Evolutionary conservation across 345 rosid genomes (phyloP).

Genomic region (Ceriops tagal): DNA sequence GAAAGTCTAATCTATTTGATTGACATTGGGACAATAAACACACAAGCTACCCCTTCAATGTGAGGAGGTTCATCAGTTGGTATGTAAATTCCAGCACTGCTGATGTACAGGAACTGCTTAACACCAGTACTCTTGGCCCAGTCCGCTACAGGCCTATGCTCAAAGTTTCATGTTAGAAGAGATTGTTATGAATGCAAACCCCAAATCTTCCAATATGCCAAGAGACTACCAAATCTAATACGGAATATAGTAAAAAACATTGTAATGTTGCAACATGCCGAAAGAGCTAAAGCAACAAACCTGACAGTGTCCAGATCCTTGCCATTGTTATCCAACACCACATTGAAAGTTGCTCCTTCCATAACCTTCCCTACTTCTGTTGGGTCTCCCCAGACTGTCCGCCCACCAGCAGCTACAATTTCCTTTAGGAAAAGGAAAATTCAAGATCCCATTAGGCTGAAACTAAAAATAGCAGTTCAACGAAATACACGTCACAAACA

Average conservation of each 20-base stretch:
- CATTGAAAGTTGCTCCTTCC: conserved; percentile 69
- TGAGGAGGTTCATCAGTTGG: conserved; percentile 91
- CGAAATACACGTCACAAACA: neutral
- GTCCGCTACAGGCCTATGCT: conserved; percentile 70
- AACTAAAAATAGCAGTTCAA: neutral
- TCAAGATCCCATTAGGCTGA: neutral
- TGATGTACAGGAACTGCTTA: conserved; percentile 81
- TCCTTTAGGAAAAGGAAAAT: conserved; percentile 42
- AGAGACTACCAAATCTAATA: no score
- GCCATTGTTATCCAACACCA: conserved; percentile 93
- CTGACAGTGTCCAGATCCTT: conserved; percentile 77
- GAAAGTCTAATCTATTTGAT: neutral
- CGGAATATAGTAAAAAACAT: no score
- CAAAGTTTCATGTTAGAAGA: neutral
- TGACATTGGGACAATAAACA: neutral
- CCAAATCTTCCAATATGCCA: neutral
- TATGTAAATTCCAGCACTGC: conserved; percentile 94
- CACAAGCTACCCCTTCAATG: conserved; percentile 67
- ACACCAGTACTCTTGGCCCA: conserved; percentile 84
- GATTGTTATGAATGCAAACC: neutral
- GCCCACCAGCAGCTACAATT: conserved; percentile 80
- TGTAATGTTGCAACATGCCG: no score
- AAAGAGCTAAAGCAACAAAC: conserved; percentile 35
- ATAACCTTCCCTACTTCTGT: conserved; percentile 60
- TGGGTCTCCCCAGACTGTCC: conserved; percentile 89